phyloP scores from a whole-genome alignment of 495 filamentous ascomycete species.

The Terfezia boudieri region DNA sequence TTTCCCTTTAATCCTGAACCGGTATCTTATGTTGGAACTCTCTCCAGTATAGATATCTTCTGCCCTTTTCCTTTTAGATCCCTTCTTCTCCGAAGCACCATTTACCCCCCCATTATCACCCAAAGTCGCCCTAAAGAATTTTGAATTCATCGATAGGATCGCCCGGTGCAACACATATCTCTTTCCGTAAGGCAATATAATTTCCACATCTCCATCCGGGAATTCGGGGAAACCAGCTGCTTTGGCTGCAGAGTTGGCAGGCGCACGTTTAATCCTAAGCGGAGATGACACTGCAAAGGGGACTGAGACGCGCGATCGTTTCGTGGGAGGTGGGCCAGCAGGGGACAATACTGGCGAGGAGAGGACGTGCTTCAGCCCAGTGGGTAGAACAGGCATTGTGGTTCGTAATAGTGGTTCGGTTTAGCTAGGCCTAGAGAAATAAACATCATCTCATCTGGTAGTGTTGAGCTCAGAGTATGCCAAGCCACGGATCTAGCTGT shows the following conservation, averaged over 20 bases:
- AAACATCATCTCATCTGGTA: too few species aligned
- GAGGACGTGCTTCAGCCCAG: not conserved
- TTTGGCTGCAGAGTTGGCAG: not conserved
- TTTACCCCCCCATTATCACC: not conserved
- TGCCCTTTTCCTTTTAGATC: not conserved
- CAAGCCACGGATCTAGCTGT: too few species aligned
- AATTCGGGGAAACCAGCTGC: not conserved
- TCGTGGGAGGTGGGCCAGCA: not conserved
- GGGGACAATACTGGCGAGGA: not conserved
- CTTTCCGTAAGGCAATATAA: not conserved
- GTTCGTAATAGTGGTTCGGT: too few species aligned
- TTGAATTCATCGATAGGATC: not conserved
- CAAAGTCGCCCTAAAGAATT: not conserved
- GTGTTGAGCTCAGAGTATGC: too few species aligned
- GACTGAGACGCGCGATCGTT: not conserved
- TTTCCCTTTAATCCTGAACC: not conserved
- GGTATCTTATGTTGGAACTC: not conserved
- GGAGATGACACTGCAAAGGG: not conserved
- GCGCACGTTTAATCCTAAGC: not conserved
- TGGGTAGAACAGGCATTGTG: not conserved
- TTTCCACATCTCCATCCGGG: not conserved
- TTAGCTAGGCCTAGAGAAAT: too few species aligned
- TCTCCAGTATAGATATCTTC: not conserved
- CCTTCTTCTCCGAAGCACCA: not conserved
- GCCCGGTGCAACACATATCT: not conserved